phyloP scores from a whole-genome alignment of 805 yeast genomes.

The Hermanozyma aechmeae region DNA sequence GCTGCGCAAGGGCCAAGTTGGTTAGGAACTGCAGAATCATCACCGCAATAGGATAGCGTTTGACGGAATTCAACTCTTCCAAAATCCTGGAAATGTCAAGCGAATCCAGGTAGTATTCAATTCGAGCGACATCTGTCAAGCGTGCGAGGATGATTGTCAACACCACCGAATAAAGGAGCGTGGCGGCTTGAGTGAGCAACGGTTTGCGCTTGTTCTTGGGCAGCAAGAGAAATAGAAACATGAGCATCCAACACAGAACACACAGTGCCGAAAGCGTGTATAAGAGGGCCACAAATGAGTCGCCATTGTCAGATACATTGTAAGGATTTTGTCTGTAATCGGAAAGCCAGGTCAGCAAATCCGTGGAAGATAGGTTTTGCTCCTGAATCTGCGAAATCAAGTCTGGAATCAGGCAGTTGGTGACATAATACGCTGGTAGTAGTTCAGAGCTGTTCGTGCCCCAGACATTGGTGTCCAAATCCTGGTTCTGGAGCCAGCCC shows the following conservation, averaged over 20 bases:
- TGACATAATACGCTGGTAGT: slow-evolving; percentile 35
- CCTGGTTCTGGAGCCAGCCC: slow-evolving; percentile 19
- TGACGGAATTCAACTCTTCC: slow-evolving; percentile 24
- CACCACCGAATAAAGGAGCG: slow-evolving; percentile 45
- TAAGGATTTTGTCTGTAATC: slow-evolving; percentile 15
- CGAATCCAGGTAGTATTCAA: slow-evolving; percentile 43
- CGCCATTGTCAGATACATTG: slow-evolving; percentile 27
- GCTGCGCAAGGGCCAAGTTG: slow-evolving; percentile 48
- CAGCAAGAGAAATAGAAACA: slow-evolving; percentile 45
- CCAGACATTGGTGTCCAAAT: slow-evolving; percentile 9
- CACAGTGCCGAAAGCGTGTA: slow-evolving; percentile 48
- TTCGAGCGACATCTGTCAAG: slow-evolving; percentile 35
- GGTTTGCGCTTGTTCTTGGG: slow-evolving; percentile 47
- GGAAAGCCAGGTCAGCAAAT: slow-evolving; percentile 6
- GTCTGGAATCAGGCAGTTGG: slow-evolving; percentile 31
- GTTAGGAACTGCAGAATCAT: slow-evolving; percentile 35
- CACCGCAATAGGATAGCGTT: slow-evolving; percentile 27
- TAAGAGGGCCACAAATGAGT: slow-evolving; percentile 34
- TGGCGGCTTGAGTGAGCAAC: slow-evolving; percentile 44
- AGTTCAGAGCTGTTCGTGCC: slow-evolving; percentile 8
- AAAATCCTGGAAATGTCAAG: slow-evolving; percentile 42
- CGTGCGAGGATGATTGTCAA: slow-evolving; percentile 42
- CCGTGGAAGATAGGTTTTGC: slow-evolving; percentile 4
- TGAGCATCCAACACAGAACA: slow-evolving; percentile 63
- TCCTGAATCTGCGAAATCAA: slow-evolving; percentile 23